phyloP scores from a whole-genome alignment of 305 asterid species.

The Fraxinus floribunda region DNA sequence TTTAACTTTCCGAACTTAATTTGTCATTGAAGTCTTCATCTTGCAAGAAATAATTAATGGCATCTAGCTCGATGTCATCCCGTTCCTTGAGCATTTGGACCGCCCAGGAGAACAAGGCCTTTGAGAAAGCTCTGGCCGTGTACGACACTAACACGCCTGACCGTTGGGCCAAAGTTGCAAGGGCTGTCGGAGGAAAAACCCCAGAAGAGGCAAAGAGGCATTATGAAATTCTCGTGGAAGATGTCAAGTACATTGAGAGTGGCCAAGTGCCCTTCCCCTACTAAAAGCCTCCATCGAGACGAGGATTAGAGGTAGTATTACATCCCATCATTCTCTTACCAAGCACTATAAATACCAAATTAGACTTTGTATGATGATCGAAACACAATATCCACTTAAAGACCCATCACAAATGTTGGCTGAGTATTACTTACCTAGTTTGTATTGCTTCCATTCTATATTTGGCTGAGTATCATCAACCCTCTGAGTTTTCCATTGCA shows the following conservation, averaged over 20 bases:
- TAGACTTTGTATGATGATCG: neutral
- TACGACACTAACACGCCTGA: constrained; percentile 78
- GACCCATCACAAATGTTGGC: neutral
- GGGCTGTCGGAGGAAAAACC: constrained; percentile 73
- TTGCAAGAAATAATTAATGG: constrained; percentile 31
- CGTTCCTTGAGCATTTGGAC: constrained; percentile 70
- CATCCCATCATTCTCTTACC: neutral
- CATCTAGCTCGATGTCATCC: constrained; percentile 46
- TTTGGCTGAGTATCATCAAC: neutral
- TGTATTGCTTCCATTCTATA: neutral
- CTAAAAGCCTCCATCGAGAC: constrained; percentile 29
- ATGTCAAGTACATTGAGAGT: constrained; percentile 62
- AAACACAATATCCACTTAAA: neutral
- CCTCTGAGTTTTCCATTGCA: neutral
- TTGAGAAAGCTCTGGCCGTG: constrained; percentile 79
- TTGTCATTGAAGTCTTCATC: neutral
- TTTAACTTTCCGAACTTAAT: neutral
- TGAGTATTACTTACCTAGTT: neutral
- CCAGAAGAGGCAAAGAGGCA: constrained; percentile 70
- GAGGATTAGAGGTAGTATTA: neutral
- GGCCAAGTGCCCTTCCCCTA: constrained; percentile 28
- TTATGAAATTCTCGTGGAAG: constrained; percentile 61
- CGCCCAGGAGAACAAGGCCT: constrained; percentile 73
- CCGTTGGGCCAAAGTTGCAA: constrained; percentile 86
- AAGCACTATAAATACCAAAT: neutral